These are phyloP conservation scores for Fagopyrum tataricum DNA, from an alignment of 148 eudicot species.

Conservation along the genomic window DNA sequence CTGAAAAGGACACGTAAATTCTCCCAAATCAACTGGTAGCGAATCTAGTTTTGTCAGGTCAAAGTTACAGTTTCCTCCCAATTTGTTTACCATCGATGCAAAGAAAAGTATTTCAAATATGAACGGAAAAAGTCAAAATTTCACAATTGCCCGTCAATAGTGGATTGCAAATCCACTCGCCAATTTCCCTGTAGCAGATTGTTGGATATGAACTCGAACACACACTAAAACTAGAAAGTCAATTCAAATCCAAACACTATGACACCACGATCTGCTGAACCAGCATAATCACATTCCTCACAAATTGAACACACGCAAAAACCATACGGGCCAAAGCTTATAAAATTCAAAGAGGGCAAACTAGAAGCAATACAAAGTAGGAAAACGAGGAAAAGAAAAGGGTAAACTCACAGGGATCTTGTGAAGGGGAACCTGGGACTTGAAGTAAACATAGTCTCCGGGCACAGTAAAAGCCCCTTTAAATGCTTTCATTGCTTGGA, in stretches of 20 bases:
- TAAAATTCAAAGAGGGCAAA: conserved; percentile 7
- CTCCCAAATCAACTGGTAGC: background rate
- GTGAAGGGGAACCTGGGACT: conserved; percentile 97
- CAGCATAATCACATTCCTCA: background rate
- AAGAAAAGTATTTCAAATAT: background rate
- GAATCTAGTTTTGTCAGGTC: background rate
- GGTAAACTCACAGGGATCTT: conserved; percentile 75
- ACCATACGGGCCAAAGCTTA: conserved; percentile 9
- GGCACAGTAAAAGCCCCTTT: conserved; percentile 64
- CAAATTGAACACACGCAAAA: background rate
- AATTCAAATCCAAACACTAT: background rate
- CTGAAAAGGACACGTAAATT: background rate
- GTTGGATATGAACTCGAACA: background rate
- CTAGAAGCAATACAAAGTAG: conserved; percentile 9
- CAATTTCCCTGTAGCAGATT: background rate
- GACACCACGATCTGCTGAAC: background rate
- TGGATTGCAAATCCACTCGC: background rate
- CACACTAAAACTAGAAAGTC: conserved; percentile 1
- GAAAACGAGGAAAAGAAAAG: conserved; percentile 6
- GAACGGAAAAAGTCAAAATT: background rate
- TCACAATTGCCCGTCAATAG: background rate
- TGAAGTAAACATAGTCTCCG: conserved; percentile 95
- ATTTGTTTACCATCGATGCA: background rate
- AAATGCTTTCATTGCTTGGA: background rate
- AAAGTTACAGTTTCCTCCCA: background rate